phyloP scores from a whole-genome alignment of 2,329 filamentous ascomycete species.

The Paracoccidioides lutzii region DNA sequence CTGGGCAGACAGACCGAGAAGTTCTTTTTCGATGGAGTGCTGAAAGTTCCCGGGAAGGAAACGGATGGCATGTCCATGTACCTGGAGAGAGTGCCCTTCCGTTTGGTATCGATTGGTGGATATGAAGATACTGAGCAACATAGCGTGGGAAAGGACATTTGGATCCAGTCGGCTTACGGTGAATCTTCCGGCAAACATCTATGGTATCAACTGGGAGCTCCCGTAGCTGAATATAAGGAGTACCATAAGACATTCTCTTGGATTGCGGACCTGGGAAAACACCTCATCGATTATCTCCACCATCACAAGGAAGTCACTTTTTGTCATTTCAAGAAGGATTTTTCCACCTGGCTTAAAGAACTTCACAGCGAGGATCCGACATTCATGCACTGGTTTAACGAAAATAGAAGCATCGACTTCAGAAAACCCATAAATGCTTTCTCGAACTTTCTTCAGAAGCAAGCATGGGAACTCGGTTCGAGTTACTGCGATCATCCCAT shows the following conservation, averaged over 20 bases:
- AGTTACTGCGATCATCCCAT: conserved; percentile 31
- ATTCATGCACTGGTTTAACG: conserved; percentile 44
- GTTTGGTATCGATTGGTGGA: conserved; percentile 50
- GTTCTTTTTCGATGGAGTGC: conserved; percentile 48
- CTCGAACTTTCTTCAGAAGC: conserved; percentile 51
- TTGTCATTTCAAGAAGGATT: conserved; percentile 44
- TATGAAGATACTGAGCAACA: conserved; percentile 43
- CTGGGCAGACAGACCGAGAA: conserved; percentile 17
- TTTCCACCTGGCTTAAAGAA: conserved; percentile 43
- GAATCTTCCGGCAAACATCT: conserved; percentile 25
- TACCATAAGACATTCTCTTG: conserved; percentile 55
- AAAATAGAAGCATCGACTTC: conserved; percentile 46
- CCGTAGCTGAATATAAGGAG: conserved; percentile 47
- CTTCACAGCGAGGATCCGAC: conserved; percentile 31
- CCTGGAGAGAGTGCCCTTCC: conserved; percentile 45
- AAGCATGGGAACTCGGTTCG: conserved; percentile 42
- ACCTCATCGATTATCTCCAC: conserved; percentile 54
- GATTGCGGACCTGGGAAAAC: conserved; percentile 58
- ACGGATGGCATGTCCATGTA: conserved; percentile 28
- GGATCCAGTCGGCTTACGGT: conserved; percentile 44
- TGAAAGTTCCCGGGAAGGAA: conserved; percentile 26
- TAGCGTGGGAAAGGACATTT: conserved; percentile 42
- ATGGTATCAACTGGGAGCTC: conserved; percentile 51
- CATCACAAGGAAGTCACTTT: conserved; percentile 34
- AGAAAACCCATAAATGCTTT: conserved; percentile 48